Percentiles rank a stretch among this genome's conserved stretches.
phyloP scores from a whole-genome alignment of 108 stramenopile genomes.

The Pseudonitzschia multiseries region DNA sequence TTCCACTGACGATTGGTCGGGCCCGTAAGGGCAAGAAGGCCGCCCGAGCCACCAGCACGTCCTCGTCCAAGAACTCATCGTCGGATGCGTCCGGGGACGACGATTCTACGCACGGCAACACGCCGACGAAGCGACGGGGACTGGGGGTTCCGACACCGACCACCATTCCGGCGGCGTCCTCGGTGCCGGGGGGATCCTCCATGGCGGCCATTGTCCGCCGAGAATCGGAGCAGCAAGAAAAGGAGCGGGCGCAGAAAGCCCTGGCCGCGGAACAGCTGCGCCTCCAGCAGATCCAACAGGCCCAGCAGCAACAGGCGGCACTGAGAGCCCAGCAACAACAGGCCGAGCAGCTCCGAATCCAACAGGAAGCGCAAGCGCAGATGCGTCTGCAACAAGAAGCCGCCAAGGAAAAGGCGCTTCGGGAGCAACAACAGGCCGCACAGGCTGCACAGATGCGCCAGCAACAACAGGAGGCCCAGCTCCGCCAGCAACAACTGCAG shows the following conservation, averaged over 20 bases:
- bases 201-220: constrained; percentile 91
- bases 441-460: constrained; percentile 51
- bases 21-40: constrained; percentile 46
- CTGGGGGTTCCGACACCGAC: constrained; percentile 38
- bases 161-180: constrained; percentile 46
- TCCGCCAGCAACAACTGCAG: constrained; percentile 63
- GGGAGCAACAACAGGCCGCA: constrained; percentile 47
- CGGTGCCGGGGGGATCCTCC: constrained; percentile 54
- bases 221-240: constrained; percentile 85
- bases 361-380: constrained; percentile 44
- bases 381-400: constrained; percentile 56
- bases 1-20: constrained; percentile 91
- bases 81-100: constrained; percentile 20
- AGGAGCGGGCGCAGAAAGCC: constrained; percentile 64
- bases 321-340: constrained; percentile 60
- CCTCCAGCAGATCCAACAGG: constrained; percentile 52
- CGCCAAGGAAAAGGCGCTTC: constrained; percentile 49
- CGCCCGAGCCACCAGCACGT: constrained; percentile 1
- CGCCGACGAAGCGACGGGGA: constrained; percentile 6
- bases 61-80: background rate
- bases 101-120: constrained; percentile 6
- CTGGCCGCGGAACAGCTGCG: constrained; percentile 32
- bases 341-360: constrained; percentile 49
- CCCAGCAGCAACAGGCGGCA: constrained; percentile 54
- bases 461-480: constrained; percentile 57